Evolutionary conservation across 2,329 filamentous ascomycete species (phyloP), one percentile per base, ranked within the genome.

Genomic region (Talaromyces rugulosus): DNA sequence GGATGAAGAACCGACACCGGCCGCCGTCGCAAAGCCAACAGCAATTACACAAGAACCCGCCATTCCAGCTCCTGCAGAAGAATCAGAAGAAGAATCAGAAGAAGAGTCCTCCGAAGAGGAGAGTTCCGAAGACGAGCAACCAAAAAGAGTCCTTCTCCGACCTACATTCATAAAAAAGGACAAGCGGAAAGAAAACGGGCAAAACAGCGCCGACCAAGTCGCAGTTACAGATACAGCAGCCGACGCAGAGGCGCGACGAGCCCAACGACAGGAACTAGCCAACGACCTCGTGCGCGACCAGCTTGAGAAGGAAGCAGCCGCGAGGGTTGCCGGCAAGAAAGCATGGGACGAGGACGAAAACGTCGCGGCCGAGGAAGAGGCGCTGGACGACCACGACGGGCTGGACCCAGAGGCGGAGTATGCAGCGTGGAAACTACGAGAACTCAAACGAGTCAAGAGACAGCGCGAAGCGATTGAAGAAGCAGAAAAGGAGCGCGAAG

Each of bases 381-480:
- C 91, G 55, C 88, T 98, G 23, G 92, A 98, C 75, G 95, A 96
- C 70, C 91, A 89, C 2, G 95, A 99, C 73, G 91, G 87, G 40
- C 70, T 93, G 3, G 92, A 98, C 74, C 90, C 91, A 0, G 92
- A 90, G 65, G 92, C 91, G 7, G 95, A 99, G 75, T 86, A 89
- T 65, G 92, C 92, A 6, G 92, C 93, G 0, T 99, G 95, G 94
- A 95, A 94, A 73, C 83, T 99, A 56, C 88, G 95, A 56, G 95
- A 99, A 78, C 83, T 99, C 50, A 89, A 89, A 75, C 89, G 95
- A 8, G 87, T 98, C 67, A 93, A 94, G 78, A 87, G 95, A 57
- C 90, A 95, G 69, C 87, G 95, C 30, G 88, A 92, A 68, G 87
- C 87, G 1, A 93, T 99, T 69, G 92, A 96, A 73, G 85, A 84